phyloP scores from a whole-genome alignment of 352 stramenopile species.

The Pythium sukuiense region DNA sequence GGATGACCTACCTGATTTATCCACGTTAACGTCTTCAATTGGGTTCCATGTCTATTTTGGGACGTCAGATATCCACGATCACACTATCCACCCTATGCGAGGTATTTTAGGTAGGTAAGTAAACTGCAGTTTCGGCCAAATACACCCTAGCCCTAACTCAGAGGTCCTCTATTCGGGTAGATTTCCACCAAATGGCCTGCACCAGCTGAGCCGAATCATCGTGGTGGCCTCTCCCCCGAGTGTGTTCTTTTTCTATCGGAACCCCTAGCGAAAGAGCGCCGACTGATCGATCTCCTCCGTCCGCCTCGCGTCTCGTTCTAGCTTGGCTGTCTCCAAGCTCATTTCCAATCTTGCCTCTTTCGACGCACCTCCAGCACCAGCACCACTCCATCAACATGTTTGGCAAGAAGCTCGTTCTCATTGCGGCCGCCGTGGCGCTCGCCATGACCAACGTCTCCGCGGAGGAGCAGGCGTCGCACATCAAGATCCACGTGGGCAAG shows the following conservation, averaged over 20 bases:
- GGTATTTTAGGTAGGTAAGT: not conserved
- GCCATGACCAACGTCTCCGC: constrained; percentile 7
- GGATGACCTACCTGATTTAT: not conserved
- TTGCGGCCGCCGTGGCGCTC: constrained; percentile 26
- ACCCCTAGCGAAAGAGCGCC: not conserved
- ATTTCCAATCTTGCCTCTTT: constrained; percentile 8
- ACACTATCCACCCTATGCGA: no score
- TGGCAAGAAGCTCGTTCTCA: constrained; percentile 31
- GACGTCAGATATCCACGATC: not conserved
- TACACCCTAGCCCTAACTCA: constrained; percentile 2
- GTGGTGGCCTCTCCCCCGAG: not conserved
- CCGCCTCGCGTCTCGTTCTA: no score
- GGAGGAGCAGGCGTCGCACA: not conserved
- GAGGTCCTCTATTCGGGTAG: constrained; percentile 1
- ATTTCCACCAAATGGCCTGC: not conserved
- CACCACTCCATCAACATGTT: constrained; percentile 21
- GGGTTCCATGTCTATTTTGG: not conserved
- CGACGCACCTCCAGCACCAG: not conserved
- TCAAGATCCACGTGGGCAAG: constrained; percentile 19
- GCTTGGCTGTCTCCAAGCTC: not conserved
- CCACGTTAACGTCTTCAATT: not conserved
- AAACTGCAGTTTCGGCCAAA: not conserved
- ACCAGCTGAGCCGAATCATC: no score
- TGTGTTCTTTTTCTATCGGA: not conserved
- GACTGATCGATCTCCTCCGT: not conserved